Evolutionary conservation across 2,329 filamentous ascomycete species (phyloP).

Genomic region (Bipolaris bicolor): DNA sequence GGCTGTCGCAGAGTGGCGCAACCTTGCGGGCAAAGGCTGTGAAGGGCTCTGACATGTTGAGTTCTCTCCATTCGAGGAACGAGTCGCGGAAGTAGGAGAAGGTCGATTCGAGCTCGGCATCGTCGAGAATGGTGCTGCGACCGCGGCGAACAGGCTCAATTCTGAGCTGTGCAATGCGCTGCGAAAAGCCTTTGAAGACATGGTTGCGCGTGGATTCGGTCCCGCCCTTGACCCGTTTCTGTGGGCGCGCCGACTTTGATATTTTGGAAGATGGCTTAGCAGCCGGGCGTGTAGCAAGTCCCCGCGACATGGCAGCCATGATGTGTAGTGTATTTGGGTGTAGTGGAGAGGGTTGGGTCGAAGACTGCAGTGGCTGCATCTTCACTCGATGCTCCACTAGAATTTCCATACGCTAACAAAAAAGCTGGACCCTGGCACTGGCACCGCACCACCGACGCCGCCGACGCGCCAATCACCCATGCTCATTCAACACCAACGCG

Average conservation of each 20-base stretch:
- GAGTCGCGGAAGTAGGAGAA: conserved; percentile 88
- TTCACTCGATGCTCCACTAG: conserved; percentile 32
- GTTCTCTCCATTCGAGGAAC: conserved; percentile 86
- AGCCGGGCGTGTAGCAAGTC: conserved; percentile 27
- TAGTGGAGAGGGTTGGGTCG: conserved; percentile 9
- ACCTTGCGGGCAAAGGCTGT: conserved; percentile 77
- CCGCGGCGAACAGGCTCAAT: conserved; percentile 92
- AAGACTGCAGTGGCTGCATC: conserved; percentile 8
- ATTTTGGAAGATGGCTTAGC: conserved; percentile 25
- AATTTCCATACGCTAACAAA: conserved; percentile 34
- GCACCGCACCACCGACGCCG: conserved; percentile 18
- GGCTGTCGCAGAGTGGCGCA: conserved; percentile 80
- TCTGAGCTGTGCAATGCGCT: conserved; percentile 88
- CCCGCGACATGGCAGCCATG: conserved; percentile 55
- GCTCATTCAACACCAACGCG: conserved; percentile 23
- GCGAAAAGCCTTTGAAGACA: conserved; percentile 88
- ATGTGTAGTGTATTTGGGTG: conserved; percentile 13
- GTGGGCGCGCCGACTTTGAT: conserved; percentile 53
- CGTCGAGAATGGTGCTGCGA: conserved; percentile 81
- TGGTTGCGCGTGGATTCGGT: conserved; percentile 82
- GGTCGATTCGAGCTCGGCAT: conserved; percentile 74
- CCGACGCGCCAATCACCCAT: conserved; percentile 20
- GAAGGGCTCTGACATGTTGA: conserved; percentile 86
- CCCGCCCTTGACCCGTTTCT: conserved; percentile 68
- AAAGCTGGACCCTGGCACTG: conserved; percentile 28